Evolutionary conservation across 2,329 filamentous ascomycete genomes (phyloP), one percentile per base, ranked within the genome.

Genomic region (Xenosphaeropsis pyriputrescens): DNA sequence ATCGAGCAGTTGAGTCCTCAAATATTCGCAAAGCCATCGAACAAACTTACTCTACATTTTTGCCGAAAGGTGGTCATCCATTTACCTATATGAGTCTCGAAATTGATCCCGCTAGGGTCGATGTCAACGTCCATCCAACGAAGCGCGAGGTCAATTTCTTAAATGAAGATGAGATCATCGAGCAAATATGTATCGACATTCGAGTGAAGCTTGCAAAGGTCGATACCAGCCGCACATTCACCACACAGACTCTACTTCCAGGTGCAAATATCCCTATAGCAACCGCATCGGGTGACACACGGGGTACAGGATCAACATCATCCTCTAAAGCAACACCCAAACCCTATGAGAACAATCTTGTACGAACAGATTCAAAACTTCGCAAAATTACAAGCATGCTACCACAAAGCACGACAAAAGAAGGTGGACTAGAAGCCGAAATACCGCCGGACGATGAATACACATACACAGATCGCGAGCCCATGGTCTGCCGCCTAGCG

Each of bases 351-450:
- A 93, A 93, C 53, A 93, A 82, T 39, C 72, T 98, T 11, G 78
- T 98, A 2, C 77, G 91, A 15, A 96, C 89, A 9, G 91, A 98
- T 55, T 77, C 84, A 1, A 83, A 79, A 41, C 68, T 85, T 45
- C 81, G 88, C 41, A 98, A 98, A 57, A 98, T 98, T 44, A 98
- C 91, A 0, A 86, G 84, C 43, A 96, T 98, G 89, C 74, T 98
- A 22, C 69, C 75, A n/a, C 69, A 76, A 14, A 60, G 65, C 36
- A 46, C 52, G 16, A 50, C 62, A 29, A 57, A 58, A 3, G 57
- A 61, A 16, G 47, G 48, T 32, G 54, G 9, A 5, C 4, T 16
- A 5, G 19, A 14, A 13, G n/a, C 53, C 14, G 51, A 40, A 41
- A 45, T 36, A 26, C 35, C 42, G n/a, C 45, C 47, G 39, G 48